phyloP scores from a whole-genome alignment of 805 yeast species.

The Pichia eremophila region DNA sequence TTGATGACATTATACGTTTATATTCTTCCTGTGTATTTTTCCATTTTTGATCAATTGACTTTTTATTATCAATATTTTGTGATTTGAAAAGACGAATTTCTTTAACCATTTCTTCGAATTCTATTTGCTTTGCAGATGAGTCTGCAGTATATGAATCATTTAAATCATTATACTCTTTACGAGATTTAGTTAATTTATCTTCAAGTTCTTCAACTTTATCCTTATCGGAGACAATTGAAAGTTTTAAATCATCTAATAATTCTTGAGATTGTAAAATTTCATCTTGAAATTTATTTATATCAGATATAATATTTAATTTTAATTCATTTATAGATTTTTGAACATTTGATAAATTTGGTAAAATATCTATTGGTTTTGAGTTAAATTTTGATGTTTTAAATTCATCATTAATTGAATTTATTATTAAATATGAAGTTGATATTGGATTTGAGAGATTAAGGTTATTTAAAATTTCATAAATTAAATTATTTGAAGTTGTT shows the following conservation, averaged over 20 bases:
- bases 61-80: slow-evolving; percentile 11
- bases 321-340: slow-evolving; percentile 24
- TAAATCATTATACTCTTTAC: slow-evolving; percentile 12
- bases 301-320: slow-evolving; percentile 26
- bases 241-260: slow-evolving; percentile 44
- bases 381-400: slow-evolving; percentile 37
- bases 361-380: slow-evolving; percentile 34
- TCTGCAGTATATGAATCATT: slow-evolving; percentile 13
- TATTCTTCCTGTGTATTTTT: slow-evolving; percentile 44
- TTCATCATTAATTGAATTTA: slow-evolving; percentile 18
- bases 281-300: slow-evolving; percentile 35
- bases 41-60: slow-evolving; percentile 26
- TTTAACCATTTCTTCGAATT: slow-evolving; percentile 12
- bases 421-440: slow-evolving; percentile 16
- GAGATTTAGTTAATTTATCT: slow-evolving; percentile 31
- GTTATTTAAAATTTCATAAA: slow-evolving; percentile 37
- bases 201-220: slow-evolving; percentile 51
- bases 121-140: slow-evolving; percentile 11
- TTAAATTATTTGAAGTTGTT: slow-evolving; percentile 46
- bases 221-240: slow-evolving; percentile 45
- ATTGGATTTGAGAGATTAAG: slow-evolving; percentile 11
- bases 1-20: slow-evolving; percentile 39
- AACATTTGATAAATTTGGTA: slow-evolving; percentile 23
- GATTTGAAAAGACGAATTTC: slow-evolving; percentile 11
- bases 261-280: slow-evolving; percentile 50